phyloP scores from a whole-genome alignment of 495 filamentous ascomycete species.

The Pyrenula massariospora region DNA sequence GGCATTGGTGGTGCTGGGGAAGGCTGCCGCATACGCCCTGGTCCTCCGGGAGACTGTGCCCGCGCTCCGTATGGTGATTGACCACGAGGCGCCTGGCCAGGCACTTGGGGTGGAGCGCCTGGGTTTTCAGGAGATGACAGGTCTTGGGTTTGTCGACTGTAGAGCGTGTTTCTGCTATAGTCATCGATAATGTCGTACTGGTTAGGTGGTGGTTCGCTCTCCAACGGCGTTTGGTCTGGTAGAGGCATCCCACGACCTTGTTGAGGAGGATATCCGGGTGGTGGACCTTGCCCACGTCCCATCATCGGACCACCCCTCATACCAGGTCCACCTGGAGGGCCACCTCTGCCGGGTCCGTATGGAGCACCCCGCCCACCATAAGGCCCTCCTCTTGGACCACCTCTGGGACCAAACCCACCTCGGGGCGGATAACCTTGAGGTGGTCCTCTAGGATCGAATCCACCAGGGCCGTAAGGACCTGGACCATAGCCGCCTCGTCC shows the following conservation, averaged over 20 bases:
- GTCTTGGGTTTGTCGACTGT: not conserved
- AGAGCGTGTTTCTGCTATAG: not conserved
- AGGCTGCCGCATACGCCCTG: conserved; percentile 34
- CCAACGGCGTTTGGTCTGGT: conserved; percentile 1
- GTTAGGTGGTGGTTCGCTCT: conserved; percentile 3
- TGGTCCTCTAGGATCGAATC: not conserved
- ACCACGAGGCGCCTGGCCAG: conserved; percentile 13
- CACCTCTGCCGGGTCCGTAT: conserved; percentile 16
- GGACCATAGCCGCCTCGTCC: conserved; percentile 15
- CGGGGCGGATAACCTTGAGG: conserved; percentile 23
- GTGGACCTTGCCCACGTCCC: conserved; percentile 35
- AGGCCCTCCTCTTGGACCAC: conserved; percentile 33
- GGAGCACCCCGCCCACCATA: conserved; percentile 14
- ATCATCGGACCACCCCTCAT: conserved; percentile 19
- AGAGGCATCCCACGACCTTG: conserved; percentile 10
- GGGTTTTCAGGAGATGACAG: not conserved
- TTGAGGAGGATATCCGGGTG: conserved; percentile 30
- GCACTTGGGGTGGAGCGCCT: not conserved
- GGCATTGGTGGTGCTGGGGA: conserved; percentile 46
- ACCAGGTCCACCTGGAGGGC: conserved; percentile 14
- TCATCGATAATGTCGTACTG: conserved; percentile 18
- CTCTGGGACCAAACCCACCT: conserved; percentile 38
- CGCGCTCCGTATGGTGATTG: conserved; percentile 19
- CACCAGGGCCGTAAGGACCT: conserved; percentile 5
- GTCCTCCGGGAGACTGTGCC: conserved; percentile 15